A percentile compares a stretch with the other conserved stretches of the same genome.
These are phyloP conservation scores for Mortierella sp. DNA, from an alignment of 371 early-diverging fungal species.

Conservation along the genomic window DNA sequence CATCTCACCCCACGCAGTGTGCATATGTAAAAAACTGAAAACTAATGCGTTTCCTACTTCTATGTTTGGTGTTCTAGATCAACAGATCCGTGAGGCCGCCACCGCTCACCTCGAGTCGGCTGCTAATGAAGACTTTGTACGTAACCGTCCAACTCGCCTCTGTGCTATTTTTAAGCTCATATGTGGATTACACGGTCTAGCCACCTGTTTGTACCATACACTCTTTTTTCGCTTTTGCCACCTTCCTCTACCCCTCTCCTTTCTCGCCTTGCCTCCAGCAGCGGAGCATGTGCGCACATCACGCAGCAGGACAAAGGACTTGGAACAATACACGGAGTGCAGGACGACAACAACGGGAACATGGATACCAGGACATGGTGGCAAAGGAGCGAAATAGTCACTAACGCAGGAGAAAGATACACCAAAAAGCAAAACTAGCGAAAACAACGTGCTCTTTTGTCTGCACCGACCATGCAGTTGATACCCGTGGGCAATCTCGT, in stretches of 20 bases:
- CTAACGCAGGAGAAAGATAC: neutral
- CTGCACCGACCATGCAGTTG: conserved; percentile 11
- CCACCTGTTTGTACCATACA: no score
- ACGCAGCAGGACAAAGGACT: conserved; percentile 4
- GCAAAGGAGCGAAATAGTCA: neutral
- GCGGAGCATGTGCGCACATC: neutral
- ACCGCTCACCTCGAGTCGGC: conserved; percentile 80
- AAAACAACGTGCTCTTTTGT: conserved; percentile 2
- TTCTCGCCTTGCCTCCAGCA: neutral
- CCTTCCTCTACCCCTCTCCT: conserved; percentile 12
- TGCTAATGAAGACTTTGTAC: conserved; percentile 86
- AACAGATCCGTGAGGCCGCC: conserved; percentile 82
- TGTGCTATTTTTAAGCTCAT: neutral
- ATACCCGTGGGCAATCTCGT: conserved; percentile 9
- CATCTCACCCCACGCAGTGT: conserved; percentile 4
- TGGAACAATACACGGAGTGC: neutral
- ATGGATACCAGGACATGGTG: neutral
- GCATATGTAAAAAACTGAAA: neutral
- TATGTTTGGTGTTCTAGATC: conserved; percentile 48
- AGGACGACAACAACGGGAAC: neutral
- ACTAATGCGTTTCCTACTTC: neutral
- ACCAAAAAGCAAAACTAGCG: neutral
- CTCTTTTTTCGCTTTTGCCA: neutral
- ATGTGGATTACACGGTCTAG: no score
- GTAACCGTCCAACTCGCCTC: conserved; percentile 32